Base-by-base conservation (phyloP, 306 rosid species). In the Sindora glabra region DNA sequence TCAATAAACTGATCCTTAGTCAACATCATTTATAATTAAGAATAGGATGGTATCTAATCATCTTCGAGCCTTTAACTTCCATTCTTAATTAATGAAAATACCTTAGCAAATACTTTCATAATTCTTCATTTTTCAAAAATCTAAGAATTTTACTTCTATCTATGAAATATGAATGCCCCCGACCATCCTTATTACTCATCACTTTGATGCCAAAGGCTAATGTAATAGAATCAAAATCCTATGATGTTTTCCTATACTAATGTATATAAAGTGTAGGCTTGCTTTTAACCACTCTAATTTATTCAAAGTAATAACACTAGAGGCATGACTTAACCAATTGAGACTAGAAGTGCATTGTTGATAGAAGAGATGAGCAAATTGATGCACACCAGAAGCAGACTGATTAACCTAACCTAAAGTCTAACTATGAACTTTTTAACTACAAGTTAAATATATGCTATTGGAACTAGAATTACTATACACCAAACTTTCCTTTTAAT, bases 401-500 rank as follows among this genome's bases (percentile, higher is more conserved):
- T 9, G 34, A 29, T 29, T 9, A 15, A 42, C 61, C 59, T 30
- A 64, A 50, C 67, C 58, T 62, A 45, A 67, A 57, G 58, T 70
- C 64, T 42, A 61, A 70, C 75, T 61, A 60, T 17, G 60, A 73
- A 48, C 61, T 33, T 46, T 52, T 21, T 44, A 73, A 67, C 67
- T 73, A 51, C 33, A 45, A 67, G 44, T 45, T 67, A 67, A 67
- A 70, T 60, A 69, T 69, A 41, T 14, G 14, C 48, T 59, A 69
- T 51, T 32, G 41, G 48, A 61, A 65, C 53, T 54, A 37, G 65
- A 71, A 71, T 71, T 70, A 53, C 50, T 5, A 17, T 1, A 38
- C 70, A 62, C 65, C 38, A 71, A 5, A 70, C 63, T 51, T 61
- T 27, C 75, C 48, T 57, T 70, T 40, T 39, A 60, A 50, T 52